A percentile compares a stretch with the other conserved stretches of the same genome.
These are phyloP conservation scores for Lophiotrema nucula DNA, from an alignment of 495 filamentous ascomycete genomes.

Conservation along the genomic window DNA sequence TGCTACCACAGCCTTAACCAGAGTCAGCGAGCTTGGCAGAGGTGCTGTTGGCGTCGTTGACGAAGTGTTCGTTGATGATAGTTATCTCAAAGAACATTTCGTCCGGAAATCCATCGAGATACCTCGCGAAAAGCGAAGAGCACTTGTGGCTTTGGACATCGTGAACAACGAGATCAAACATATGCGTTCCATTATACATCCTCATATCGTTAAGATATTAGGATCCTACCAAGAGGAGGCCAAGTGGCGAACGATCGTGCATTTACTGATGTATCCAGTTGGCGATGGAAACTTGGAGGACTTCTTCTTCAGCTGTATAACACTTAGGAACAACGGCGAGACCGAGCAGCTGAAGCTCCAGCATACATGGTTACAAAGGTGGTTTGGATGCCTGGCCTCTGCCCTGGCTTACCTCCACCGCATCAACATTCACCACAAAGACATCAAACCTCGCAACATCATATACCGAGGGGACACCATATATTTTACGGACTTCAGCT, in stretches of 20 bases:
- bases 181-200: neutral
- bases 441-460: slow-evolving; percentile 24
- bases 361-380: neutral
- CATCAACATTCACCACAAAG: slow-evolving; percentile 7
- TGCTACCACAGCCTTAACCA: neutral
- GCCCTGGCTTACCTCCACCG: slow-evolving; percentile 20
- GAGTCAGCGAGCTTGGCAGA: neutral
- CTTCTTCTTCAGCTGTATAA: neutral
- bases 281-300: neutral
- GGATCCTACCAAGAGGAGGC: neutral
- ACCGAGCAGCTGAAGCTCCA: neutral
- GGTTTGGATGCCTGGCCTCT: slow-evolving; percentile 15
- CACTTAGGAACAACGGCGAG: neutral
- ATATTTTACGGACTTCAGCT: slow-evolving; percentile 26
- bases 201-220: neutral
- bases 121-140: neutral
- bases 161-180: neutral
- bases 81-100: neutral
- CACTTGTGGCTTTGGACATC: neutral
- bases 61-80: neutral
- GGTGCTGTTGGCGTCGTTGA: neutral
- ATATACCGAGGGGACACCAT: neutral
- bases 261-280: neutral
- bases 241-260: neutral
- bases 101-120: neutral